phyloP scores from a whole-genome alignment of 2,329 filamentous ascomycete species.

The Hymenoscyphus salicellus region DNA sequence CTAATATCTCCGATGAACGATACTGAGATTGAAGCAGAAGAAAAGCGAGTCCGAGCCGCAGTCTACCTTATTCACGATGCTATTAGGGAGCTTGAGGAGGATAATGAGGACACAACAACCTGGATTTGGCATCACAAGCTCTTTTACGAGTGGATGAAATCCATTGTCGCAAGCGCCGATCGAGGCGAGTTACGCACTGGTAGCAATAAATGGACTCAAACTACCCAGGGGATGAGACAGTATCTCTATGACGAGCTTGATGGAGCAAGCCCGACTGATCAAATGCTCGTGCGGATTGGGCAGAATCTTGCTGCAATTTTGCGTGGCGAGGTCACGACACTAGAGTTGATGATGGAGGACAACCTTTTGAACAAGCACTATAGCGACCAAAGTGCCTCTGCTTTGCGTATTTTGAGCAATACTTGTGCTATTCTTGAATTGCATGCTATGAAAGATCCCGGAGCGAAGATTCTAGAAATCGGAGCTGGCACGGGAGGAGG shows the following conservation, averaged over 20 bases:
- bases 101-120: not conserved
- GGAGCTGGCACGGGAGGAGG: slow-evolving; percentile 20
- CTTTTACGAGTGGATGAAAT: slow-evolving; percentile 6
- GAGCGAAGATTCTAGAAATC: slow-evolving; percentile 25
- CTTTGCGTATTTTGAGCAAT: not conserved
- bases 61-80: not conserved
- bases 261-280: not conserved
- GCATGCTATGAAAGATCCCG: slow-evolving; percentile 17
- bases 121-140: not conserved
- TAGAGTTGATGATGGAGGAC: slow-evolving; percentile 10
- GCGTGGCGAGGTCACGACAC: slow-evolving; percentile 1
- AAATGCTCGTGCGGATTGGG: slow-evolving; percentile 4
- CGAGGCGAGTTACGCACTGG: not conserved
- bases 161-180: not conserved
- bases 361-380: slow-evolving; percentile 10
- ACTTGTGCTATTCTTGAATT: not conserved
- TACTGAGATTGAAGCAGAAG: not conserved
- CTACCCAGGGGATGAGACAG: not conserved
- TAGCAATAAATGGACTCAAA: not conserved
- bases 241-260: not conserved
- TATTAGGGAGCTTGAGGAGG: too few relatives aligned
- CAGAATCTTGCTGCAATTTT: not conserved
- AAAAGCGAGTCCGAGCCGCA: not conserved
- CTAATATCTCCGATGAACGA: not conserved
- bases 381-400: too few relatives aligned